Conservation (phyloP, 2,329 filamentous ascomycete species). For the Paecilomyces sp. region DNA sequence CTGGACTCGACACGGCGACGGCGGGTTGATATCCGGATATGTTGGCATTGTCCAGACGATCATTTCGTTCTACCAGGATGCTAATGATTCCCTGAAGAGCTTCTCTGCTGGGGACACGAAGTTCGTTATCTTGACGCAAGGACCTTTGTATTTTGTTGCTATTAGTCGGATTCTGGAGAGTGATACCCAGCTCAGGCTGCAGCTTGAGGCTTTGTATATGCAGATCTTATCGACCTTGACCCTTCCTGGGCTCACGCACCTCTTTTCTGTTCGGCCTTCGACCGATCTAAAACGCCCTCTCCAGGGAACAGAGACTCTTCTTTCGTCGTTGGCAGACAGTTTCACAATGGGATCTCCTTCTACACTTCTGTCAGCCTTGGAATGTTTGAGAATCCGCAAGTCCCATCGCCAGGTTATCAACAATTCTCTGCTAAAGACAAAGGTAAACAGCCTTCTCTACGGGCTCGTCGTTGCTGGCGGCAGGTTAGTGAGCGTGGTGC, state of each 20-base stretch:
- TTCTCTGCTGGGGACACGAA: constrained; percentile 83
- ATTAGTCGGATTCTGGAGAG: constrained; percentile 91
- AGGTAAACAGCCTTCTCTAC: constrained; percentile 74
- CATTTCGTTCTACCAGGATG: constrained; percentile 88
- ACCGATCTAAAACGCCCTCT: constrained; percentile 85
- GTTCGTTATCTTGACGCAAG: constrained; percentile 79
- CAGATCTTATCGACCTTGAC: constrained; percentile 95
- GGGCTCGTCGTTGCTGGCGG: constrained; percentile 90
- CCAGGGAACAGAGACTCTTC: constrained; percentile 81
- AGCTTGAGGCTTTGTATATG: constrained; percentile 94
- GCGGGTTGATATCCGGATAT: constrained; percentile 83
- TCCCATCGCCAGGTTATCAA: constrained; percentile 81
- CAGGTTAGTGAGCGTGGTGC: constrained; percentile 85
- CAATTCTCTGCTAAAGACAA: constrained; percentile 72
- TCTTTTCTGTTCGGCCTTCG: constrained; percentile 87
- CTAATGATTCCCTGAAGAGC: constrained; percentile 66
- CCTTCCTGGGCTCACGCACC: constrained; percentile 73
- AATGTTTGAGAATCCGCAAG: constrained; percentile 88
- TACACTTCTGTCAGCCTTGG: constrained; percentile 77
- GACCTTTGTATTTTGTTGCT: constrained; percentile 84
- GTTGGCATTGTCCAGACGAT: constrained; percentile 96
- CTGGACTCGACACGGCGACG: constrained; percentile 89
- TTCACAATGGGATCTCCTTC: constrained; percentile 92
- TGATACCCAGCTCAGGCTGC: constrained; percentile 75
- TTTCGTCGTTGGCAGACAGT: constrained; percentile 87